phyloP scores from a whole-genome alignment of 495 filamentous ascomycete species.

The Podospora tetraspora region DNA sequence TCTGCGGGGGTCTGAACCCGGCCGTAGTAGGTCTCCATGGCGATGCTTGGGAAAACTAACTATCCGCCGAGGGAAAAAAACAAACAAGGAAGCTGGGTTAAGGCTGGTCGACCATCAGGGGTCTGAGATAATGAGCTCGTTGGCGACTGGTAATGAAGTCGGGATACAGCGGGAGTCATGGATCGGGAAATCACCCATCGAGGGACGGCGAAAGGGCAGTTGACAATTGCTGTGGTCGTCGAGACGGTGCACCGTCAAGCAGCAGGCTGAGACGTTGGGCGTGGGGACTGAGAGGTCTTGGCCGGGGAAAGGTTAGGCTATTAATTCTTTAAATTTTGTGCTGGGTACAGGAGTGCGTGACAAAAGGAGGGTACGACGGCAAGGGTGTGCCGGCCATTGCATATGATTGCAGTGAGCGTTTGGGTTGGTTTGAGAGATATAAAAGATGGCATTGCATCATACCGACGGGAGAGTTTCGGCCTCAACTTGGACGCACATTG shows the following conservation, averaged over 20 bases:
- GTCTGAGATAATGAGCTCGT: background rate
- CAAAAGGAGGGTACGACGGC: background rate
- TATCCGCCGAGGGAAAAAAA: too few relatives aligned
- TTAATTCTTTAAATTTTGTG: background rate
- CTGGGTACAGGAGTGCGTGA: background rate
- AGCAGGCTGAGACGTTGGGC: background rate
- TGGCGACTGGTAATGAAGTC: background rate
- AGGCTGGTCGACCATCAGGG: background rate
- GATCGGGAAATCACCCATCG: background rate
- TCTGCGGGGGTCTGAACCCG: slow-evolving; percentile 87
- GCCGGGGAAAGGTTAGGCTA: background rate
- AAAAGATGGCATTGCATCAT: background rate
- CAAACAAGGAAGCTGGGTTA: background rate
- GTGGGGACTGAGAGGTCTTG: background rate
- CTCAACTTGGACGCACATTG: too few relatives aligned
- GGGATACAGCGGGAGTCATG: background rate
- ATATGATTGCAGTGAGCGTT: too few relatives aligned
- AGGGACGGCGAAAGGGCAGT: background rate
- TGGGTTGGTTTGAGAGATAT: background rate
- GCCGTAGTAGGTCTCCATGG: slow-evolving; percentile 95
- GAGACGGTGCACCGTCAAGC: background rate
- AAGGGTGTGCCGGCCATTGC: background rate
- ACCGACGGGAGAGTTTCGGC: background rate
- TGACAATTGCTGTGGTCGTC: background rate
- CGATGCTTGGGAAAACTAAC: too few relatives aligned